Evolutionary conservation across 495 filamentous ascomycete species (phyloP).

Genomic region (Evernia prunastri): DNA sequence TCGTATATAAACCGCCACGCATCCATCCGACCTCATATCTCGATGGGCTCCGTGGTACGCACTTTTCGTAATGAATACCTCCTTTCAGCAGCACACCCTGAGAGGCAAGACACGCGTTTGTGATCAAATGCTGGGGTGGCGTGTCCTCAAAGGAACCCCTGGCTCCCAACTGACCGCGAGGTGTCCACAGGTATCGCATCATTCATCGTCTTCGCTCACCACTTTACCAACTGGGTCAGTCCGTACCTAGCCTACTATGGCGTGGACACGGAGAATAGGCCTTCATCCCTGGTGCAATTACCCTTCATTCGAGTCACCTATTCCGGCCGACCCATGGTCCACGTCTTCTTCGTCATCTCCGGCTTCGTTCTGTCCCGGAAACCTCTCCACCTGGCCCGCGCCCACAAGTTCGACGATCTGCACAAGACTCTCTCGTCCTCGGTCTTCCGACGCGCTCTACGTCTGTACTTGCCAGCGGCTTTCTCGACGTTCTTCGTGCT

Average conservation of each 20-base stretch:
- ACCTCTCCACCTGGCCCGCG: slow-evolving; percentile 53
- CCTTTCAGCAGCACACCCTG: background rate
- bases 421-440: slow-evolving; percentile 49
- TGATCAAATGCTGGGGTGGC: background rate
- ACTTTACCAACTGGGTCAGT: slow-evolving; percentile 40
- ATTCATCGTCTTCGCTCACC: slow-evolving; percentile 44
- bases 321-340: slow-evolving; percentile 63
- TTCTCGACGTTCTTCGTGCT: slow-evolving; percentile 52
- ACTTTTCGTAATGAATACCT: background rate
- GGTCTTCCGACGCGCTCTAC: slow-evolving; percentile 56
- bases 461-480: slow-evolving; percentile 57
- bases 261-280: slow-evolving; percentile 41
- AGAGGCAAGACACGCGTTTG: background rate
- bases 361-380: slow-evolving; percentile 63
- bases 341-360: slow-evolving; percentile 68
- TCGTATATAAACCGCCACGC: slow-evolving; percentile 17
- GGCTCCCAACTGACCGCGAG: slow-evolving; percentile 6
- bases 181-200: slow-evolving; percentile 41
- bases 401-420: slow-evolving; percentile 44
- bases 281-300: slow-evolving; percentile 46
- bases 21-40: slow-evolving; percentile 46
- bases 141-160: background rate
- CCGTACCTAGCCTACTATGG: slow-evolving; percentile 27
- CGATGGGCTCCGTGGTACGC: slow-evolving; percentile 15
- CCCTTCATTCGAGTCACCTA: slow-evolving; percentile 58